These are phyloP conservation scores for Populus simonii DNA, from an alignment of 345 rosid genomes.

Conservation along the genomic window DNA sequence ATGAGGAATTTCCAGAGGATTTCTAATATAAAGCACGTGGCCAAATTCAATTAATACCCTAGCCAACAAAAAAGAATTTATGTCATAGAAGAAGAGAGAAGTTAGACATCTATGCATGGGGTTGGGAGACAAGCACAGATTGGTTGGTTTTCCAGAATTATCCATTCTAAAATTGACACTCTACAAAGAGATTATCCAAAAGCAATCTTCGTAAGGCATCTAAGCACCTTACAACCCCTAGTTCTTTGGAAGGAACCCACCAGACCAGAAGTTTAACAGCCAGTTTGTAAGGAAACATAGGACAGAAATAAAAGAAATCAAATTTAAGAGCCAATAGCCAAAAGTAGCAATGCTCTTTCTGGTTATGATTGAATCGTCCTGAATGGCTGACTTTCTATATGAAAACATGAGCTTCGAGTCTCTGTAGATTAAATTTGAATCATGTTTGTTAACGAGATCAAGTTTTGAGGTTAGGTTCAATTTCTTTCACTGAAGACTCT, in stretches of 20 bases:
- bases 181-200: not conserved
- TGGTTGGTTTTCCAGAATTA: not conserved
- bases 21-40: not conserved
- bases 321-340: not conserved
- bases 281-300: not conserved
- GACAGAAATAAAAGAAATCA: not conserved
- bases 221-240: not conserved
- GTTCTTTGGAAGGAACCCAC: not conserved
- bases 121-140: not conserved
- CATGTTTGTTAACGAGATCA: not conserved
- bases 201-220: not conserved
- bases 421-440: no score
- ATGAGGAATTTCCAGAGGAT: not conserved
- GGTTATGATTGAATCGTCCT: no score
- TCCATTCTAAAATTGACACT: not conserved
- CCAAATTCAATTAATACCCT: not conserved
- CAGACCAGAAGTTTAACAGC: not conserved
- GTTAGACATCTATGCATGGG: not conserved
- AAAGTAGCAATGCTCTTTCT: not conserved
- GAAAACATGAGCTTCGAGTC: no score
- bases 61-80: not conserved
- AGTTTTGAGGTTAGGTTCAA: not conserved
- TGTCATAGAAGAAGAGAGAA: not conserved
- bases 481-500: not conserved
- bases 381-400: no score